Percentiles rank a stretch among this genome's conserved stretches.
phyloP scores from a whole-genome alignment of 2,329 filamentous ascomycete species.

The Diaporthe eres region DNA sequence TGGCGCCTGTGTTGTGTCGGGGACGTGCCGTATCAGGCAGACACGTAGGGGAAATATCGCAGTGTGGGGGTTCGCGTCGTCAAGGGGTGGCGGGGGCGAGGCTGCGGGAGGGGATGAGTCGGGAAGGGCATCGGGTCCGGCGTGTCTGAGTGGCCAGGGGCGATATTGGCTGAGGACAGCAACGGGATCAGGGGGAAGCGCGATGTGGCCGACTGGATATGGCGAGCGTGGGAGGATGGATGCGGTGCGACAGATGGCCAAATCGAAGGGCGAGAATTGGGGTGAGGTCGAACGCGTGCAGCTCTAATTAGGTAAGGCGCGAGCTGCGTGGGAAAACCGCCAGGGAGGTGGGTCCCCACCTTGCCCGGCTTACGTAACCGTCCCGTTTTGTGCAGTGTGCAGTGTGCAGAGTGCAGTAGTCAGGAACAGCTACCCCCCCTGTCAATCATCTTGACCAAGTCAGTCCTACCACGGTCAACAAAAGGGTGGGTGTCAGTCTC shows the following conservation, averaged over 20 bases:
- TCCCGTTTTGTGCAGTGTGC: not conserved
- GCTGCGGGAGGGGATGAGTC: constrained; percentile 29
- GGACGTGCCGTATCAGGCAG: constrained; percentile 17
- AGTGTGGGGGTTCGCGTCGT: constrained; percentile 39
- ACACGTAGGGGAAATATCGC: constrained; percentile 11
- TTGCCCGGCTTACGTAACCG: constrained; percentile 22
- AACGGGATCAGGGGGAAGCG: constrained; percentile 1
- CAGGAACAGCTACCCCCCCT: constrained; percentile 18
- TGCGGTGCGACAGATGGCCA: constrained; percentile 40
- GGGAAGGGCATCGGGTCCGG: constrained; percentile 40
- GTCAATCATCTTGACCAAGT: not conserved
- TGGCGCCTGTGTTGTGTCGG: constrained; percentile 8
- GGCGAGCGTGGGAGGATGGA: constrained; percentile 25
- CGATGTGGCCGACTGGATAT: constrained; percentile 27
- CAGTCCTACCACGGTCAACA: not conserved
- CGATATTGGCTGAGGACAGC: not conserved
- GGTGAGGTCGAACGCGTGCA: constrained; percentile 40
- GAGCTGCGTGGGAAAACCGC: constrained; percentile 5
- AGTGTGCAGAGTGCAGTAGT: constrained; percentile 5
- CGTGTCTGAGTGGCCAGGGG: constrained; percentile 26
- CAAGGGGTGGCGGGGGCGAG: constrained; percentile 40
- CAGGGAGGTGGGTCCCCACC: constrained; percentile 14
- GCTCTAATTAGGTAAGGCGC: constrained; percentile 37
- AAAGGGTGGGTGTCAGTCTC: not conserved
- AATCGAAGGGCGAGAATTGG: constrained; percentile 38